These are phyloP conservation scores for Drechslerella coelobrocha DNA, from an alignment of 2,329 filamentous ascomycete genomes.

Conservation along the genomic window DNA sequence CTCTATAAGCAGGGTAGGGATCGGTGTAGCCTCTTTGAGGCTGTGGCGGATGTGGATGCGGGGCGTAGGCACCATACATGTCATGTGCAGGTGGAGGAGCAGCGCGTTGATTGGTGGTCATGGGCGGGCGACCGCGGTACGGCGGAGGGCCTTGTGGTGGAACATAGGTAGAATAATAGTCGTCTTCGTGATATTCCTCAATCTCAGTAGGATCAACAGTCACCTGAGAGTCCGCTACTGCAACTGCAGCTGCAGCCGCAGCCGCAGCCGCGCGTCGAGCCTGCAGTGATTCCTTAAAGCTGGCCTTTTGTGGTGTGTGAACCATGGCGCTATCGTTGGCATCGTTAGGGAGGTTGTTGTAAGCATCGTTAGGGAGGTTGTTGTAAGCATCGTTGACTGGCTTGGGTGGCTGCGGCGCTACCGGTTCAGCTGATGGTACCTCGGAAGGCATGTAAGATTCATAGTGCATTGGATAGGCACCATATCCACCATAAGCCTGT, in stretches of 20 bases:
- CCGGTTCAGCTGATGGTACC: slow-evolving; percentile 8
- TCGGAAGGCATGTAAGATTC: slow-evolving; percentile 40
- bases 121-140: slow-evolving; percentile 38
- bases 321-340: slow-evolving; percentile 37
- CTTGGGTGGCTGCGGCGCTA: slow-evolving; percentile 18
- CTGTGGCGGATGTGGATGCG: slow-evolving; percentile 26
- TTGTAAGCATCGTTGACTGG: too few relatives aligned
- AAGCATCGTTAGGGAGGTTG: slow-evolving; percentile 28
- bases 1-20: slow-evolving; percentile 28
- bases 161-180: slow-evolving; percentile 40
- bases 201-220: slow-evolving; percentile 38
- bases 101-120: slow-evolving; percentile 31
- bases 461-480: slow-evolving; percentile 46
- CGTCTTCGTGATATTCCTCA: slow-evolving; percentile 47
- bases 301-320: slow-evolving; percentile 45
- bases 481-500: slow-evolving; percentile 26
- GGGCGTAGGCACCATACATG: slow-evolving; percentile 26
- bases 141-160: slow-evolving; percentile 33
- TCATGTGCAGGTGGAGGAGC: slow-evolving; percentile 22
- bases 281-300: slow-evolving; percentile 46
- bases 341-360: slow-evolving; percentile 29
- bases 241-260: slow-evolving; percentile 25
- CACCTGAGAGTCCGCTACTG: slow-evolving; percentile 12
- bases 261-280: slow-evolving; percentile 44
- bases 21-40: slow-evolving; percentile 30